A percentile compares a stretch with the other conserved stretches of the same genome.
Evolutionary conservation across 176 grass and related monocot species (phyloP).

Genomic region (Oryza officinalis): DNA sequence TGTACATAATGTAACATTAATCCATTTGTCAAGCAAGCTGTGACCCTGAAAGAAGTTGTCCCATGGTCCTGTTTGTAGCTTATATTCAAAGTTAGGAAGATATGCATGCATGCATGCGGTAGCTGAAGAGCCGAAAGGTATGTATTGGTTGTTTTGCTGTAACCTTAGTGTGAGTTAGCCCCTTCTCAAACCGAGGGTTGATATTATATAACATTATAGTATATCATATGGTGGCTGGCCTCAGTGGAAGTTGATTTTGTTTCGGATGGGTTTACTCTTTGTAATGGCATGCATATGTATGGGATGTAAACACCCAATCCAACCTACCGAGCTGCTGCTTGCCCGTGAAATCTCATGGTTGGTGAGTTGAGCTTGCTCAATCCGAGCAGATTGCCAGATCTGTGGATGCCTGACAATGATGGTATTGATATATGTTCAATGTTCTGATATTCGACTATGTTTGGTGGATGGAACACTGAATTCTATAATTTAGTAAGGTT

Average conservation of each 20-base stretch:
- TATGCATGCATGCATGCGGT: neutral
- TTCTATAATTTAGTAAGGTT: too few species aligned
- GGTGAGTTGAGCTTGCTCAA: too few species aligned
- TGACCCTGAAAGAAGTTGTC: neutral
- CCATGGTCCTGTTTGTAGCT: constrained; percentile 29
- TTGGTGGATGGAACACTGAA: too few species aligned
- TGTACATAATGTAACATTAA: constrained; percentile 54
- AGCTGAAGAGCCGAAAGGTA: constrained; percentile 14
- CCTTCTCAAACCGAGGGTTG: neutral
- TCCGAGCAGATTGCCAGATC: too few species aligned
- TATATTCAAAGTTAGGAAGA: constrained; percentile 29
- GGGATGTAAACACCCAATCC: too few species aligned
- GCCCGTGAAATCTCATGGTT: too few species aligned
- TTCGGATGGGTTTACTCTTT: too few species aligned
- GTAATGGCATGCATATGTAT: too few species aligned
- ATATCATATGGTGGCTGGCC: neutral
- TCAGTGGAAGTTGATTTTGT: neutral
- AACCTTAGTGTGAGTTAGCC: neutral
- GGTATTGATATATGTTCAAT: too few species aligned
- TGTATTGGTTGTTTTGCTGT: constrained; percentile 31
- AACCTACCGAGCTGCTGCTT: too few species aligned
- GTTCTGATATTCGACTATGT: too few species aligned
- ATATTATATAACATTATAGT: neutral
- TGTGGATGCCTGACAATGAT: too few species aligned
- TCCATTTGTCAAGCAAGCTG: neutral